Base-by-base conservation (phyloP, 2,329 filamentous ascomycete genomes). In the Exserohilum rostratum region DNA sequence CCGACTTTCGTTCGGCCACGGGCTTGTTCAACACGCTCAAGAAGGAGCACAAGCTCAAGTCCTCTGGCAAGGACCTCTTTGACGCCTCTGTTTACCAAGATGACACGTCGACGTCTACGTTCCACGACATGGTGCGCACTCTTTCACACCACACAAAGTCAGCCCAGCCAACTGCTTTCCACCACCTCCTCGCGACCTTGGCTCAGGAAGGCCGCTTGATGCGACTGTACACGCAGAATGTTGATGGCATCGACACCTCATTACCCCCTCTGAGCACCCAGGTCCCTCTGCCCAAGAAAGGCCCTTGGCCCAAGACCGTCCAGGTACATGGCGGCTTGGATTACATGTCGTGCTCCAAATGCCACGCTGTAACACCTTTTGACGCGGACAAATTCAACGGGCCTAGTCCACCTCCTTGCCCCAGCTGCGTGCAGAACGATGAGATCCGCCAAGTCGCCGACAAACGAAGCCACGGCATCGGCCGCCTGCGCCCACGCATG, bases 321-420 rank as follows among this genome's bases (percentile, higher is more conserved):
- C 95, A 98, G 75, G 83, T 99, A 7, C 95, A 99, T 67, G 95
- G 95, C 33, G 93, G 93, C 15, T 83, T 99, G 31, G 88, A 92
- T 67, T 95, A 96, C 74, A 98, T 98, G 93, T 90, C 96, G 13
- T 99, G 95, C 77, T 91, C 91, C 39, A 98, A 98, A 75, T 99
- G 95, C 75, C 85, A 87, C 63, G 82, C 89, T 55, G 82, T 96
- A 7, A 84, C 85, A 39, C 83, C 89, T 46, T 93, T 99, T 67
- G 82, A 96, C 60, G 83, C 87, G 7, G 84, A 87, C 6, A 80
- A 96, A 38, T 99, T 99, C 73, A 84, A 90, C 50, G 91, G 93
- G 2, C 90, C 92, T 5, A 86, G 91, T 59, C 87, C 95, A 4
- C 95, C 95, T 22, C 82, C 89, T 9, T 99, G 95, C 75, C 79